Evolutionary conservation across 108 stramenopile species (phyloP), one percentile per base, ranked within the genome.

Genomic region (Stephanodiscus triporus): DNA sequence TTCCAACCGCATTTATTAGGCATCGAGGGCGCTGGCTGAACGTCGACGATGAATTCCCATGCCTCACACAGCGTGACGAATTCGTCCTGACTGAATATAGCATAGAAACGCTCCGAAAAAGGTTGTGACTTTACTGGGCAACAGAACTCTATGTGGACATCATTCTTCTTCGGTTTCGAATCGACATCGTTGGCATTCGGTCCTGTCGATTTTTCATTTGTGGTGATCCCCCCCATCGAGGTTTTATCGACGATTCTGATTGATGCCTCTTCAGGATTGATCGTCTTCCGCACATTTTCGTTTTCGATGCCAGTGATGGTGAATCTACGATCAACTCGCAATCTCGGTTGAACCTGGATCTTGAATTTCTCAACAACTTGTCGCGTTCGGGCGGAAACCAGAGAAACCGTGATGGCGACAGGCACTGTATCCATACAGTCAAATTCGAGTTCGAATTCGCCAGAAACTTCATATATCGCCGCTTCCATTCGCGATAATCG

Each of bases 261-360:
- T 17, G 40, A 24, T 30, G 61, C 19, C 40, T 32, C 48, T 48
- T 29, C 55, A 22, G n/a, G 4, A 27, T 1, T 23, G 30, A 50
- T 37, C 34, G 20, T 71, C 19, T 49, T 71, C 17, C 6, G 70
- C 24, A 71, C 32, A 47, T 32, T 6, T 43, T 61, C 70, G 50
- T 61, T 71, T 19, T 61, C 9, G 19, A 26, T 47, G 58, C 59
- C 32, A 2, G 70, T 32, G 20, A 71, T 32, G 14, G 48, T 9
- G 59, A 71, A 60, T 49, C 70, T 60, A 23, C 70, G 59, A 71
- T 71, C 70, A 22, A 60, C 23, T 29, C 42, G 42, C 20, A 48
- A 14, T 22, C 36, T 7, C 1, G 70, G 70, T 13, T 36, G 19
- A 30, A 71, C 47, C 30, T 45, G n/a, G 23, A 71, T 23, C 10